phyloP scores from a whole-genome alignment of 2,329 filamentous ascomycete species.

The Sporothrix humicola region DNA sequence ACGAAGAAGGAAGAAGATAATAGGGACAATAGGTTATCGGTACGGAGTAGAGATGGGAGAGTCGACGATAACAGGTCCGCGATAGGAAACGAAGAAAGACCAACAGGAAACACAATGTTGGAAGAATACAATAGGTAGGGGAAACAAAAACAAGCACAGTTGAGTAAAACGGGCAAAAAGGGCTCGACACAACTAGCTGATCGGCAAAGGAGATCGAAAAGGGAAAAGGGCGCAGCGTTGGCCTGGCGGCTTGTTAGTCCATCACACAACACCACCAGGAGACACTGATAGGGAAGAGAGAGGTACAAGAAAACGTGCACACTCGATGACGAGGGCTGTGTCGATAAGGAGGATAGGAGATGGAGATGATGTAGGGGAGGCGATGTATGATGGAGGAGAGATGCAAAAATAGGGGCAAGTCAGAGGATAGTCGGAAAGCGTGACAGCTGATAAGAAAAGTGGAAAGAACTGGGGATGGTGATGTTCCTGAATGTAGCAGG shows the following conservation, averaged over 20 bases:
- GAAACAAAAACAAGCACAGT: background rate
- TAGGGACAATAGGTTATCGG: slow-evolving; percentile 13
- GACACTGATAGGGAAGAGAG: background rate
- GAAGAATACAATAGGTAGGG: background rate
- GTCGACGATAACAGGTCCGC: background rate
- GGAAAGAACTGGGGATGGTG: background rate
- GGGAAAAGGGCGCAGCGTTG: background rate
- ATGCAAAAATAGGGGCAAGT: background rate
- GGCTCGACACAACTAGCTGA: background rate
- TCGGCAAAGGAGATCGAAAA: background rate
- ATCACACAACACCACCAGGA: background rate
- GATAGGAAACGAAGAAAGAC: background rate
- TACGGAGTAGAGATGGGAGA: background rate
- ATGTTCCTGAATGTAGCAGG: slow-evolving; percentile 3
- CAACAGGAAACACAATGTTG: background rate
- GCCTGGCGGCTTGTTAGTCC: slow-evolving; percentile 3
- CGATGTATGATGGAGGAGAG: background rate
- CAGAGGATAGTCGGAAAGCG: background rate
- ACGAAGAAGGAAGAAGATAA: background rate
- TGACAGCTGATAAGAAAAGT: slow-evolving; percentile 18
- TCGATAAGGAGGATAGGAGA: slow-evolving; percentile 7
- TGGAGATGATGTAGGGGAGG: background rate
- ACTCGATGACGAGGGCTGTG: slow-evolving; percentile 8
- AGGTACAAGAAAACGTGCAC: background rate
- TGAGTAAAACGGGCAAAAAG: slow-evolving; percentile 7